Base-by-base conservation (phyloP, 1,139 yeast genomes). In the Sugiyamaella sp. region DNA sequence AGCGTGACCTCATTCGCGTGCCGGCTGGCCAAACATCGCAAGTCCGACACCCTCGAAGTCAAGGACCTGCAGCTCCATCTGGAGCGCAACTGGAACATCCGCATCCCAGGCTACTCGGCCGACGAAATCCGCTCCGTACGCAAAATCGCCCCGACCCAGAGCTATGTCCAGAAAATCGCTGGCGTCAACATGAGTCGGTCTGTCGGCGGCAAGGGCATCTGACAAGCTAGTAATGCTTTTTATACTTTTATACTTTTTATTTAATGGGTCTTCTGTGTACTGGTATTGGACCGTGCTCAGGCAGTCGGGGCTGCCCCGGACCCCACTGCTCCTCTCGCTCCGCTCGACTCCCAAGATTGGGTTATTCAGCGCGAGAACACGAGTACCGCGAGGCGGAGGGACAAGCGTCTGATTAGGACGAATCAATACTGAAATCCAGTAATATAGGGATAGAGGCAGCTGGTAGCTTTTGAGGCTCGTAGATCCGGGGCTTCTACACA, bases 11-110 rank as follows among this genome's bases (percentile, higher is more conserved):
- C 89, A 2, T 93, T 93, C 74, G 96, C 97, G 0, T 93, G 99
- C 69, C 81, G 95, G 54, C 76, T 93, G 63, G 99, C 99, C 16
- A 93, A 93, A 68, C 97, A 91, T 66, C 80, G 99, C 60, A 89
- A 89, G 68, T 82, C 89, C n/a, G 97, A 91, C 58, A 80, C 84
- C 49, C 76, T 93, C 41, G 98, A 93, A 64, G 89, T 88, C 17
- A 84, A 85, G 64, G 99, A 93, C 69, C 81, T 95, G 49, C 99
- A 93, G 71, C 73, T 93, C 55, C 97, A 93, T 69, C 75, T 93
- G 63, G 99, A 95, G 66, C 82, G 91, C 62, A 93, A 91, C 68
- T 93, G 98, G 98, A 91, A 91, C 68, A 89, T 93, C 57, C 80
- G 96, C 62, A 81, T 93, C 25, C 98, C 99, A 0, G 99, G 99